These are phyloP conservation scores for Fusarium compactum DNA, from an alignment of 2,329 filamentous ascomycete species.

Conservation along the genomic window DNA sequence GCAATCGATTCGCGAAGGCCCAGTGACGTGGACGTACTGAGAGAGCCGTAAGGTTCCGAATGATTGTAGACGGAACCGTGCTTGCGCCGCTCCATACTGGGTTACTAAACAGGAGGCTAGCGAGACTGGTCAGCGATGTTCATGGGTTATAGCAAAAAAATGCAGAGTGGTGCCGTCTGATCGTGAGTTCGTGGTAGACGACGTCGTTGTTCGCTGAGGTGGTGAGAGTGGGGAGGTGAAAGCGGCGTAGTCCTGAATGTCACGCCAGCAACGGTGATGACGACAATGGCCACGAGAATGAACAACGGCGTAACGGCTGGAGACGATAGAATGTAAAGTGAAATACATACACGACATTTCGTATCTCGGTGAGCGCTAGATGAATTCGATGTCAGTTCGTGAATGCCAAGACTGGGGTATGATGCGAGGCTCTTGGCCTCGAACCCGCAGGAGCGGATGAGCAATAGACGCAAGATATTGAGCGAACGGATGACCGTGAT, in stretches of 20 bases:
- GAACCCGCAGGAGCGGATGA: conserved; percentile 36
- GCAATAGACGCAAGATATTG: conserved; percentile 14
- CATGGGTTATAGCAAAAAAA: conserved; percentile 3
- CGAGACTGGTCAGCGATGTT: conserved; percentile 33
- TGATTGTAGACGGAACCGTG: conserved; percentile 65
- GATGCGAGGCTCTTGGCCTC: conserved; percentile 47
- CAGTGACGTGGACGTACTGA: conserved; percentile 58
- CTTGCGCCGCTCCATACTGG: conserved; percentile 65
- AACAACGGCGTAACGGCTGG: conserved; percentile 23
- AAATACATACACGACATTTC: conserved; percentile 63
- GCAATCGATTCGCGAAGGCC: neutral
- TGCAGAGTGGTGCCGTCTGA: conserved; percentile 2
- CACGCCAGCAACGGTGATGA: conserved; percentile 18
- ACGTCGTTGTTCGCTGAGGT: conserved; percentile 8
- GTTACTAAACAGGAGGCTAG: conserved; percentile 71
- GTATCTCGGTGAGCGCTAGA: conserved; percentile 62
- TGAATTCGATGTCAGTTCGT: conserved; percentile 50
- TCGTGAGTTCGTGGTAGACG: neutral
- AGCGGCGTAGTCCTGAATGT: conserved; percentile 2
- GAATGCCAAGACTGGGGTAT: conserved; percentile 52
- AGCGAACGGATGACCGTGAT: conserved; percentile 1
- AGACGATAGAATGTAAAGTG: conserved; percentile 13
- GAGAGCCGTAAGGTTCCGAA: conserved; percentile 68
- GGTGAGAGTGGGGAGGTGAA: conserved; percentile 19
- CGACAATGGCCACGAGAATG: conserved; percentile 14